Evolutionary conservation across 164 flowering plant genomes (phyloP).

Genomic region (Macadamia tetraphylla): DNA sequence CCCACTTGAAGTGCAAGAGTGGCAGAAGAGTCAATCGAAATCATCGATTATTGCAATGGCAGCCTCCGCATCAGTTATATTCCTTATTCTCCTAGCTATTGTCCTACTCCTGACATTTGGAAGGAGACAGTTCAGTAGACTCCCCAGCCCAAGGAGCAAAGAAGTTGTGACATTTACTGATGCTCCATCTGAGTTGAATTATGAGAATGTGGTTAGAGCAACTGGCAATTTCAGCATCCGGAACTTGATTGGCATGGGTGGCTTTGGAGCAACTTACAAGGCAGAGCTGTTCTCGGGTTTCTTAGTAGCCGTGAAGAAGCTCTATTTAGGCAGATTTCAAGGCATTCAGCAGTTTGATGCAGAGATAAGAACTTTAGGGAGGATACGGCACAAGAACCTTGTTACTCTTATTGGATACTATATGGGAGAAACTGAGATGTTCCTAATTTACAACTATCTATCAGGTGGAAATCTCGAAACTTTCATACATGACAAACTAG

Average conservation of each 20-base stretch:
- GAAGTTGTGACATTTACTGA: slow-evolving; percentile 53
- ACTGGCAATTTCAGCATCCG: slow-evolving; percentile 62
- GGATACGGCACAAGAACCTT: slow-evolving; percentile 64
- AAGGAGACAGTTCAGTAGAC: slow-evolving; percentile 32
- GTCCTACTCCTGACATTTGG: slow-evolving; percentile 25
- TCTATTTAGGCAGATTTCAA: slow-evolving; percentile 65
- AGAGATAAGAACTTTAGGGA: slow-evolving; percentile 70
- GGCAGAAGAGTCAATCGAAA: slow-evolving; percentile 23
- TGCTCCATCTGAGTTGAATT: slow-evolving; percentile 45
- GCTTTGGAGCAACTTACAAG: slow-evolving; percentile 78
- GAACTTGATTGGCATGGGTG: slow-evolving; percentile 69
- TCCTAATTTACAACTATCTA: slow-evolving; percentile 64
- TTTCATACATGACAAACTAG: slow-evolving; percentile 54
- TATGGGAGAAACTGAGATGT: slow-evolving; percentile 61
- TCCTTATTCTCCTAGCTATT: slow-evolving; percentile 24
- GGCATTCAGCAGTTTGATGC: slow-evolving; percentile 73
- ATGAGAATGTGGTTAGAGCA: slow-evolving; percentile 57
- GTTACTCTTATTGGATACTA: slow-evolving; percentile 70
- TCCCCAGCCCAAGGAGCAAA: slow-evolving; percentile 39
- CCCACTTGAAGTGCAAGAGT: slow-evolving; percentile 22
- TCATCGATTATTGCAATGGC: slow-evolving; percentile 26
- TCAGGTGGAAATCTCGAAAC: slow-evolving; percentile 78
- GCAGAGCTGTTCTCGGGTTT: slow-evolving; percentile 61
- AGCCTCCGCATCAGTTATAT: slow-evolving; percentile 32
- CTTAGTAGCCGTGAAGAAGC: slow-evolving; percentile 70